Evolutionary conservation across 306 rosid genomes (phyloP).

Genomic region (Gillenia trifoliata): DNA sequence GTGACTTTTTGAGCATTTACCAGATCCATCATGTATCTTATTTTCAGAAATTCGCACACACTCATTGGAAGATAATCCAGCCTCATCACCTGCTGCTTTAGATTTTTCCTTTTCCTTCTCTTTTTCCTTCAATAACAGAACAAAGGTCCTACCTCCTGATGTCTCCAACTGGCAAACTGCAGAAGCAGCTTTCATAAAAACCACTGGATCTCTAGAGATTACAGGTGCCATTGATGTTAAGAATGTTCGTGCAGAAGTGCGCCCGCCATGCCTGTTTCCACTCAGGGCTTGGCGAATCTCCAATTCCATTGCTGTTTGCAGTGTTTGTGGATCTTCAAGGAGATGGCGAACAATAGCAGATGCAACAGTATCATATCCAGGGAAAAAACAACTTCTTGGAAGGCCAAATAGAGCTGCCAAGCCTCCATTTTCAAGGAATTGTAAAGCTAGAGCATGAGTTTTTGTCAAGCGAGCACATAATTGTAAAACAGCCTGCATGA

Average conservation of each 20-base stretch:
- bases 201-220: conserved; percentile 88
- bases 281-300: conserved; percentile 82
- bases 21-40: conserved; percentile 72
- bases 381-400: conserved; percentile 82
- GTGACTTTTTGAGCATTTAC: conserved; percentile 78
- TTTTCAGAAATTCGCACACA: conserved; percentile 71
- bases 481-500: conserved; percentile 98
- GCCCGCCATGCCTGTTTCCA: conserved; percentile 82
- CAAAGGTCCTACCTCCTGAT: conserved; percentile 81
- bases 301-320: conserved; percentile 94
- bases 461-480: conserved; percentile 91
- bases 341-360: conserved; percentile 96
- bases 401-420: conserved; percentile 72
- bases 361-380: conserved; percentile 94
- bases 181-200: conserved; percentile 93
- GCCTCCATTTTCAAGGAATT: conserved; percentile 95
- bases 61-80: conserved; percentile 68
- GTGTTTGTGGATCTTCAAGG: conserved; percentile 97
- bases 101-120: conserved; percentile 90
- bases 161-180: conserved; percentile 90
- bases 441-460: conserved; percentile 74
- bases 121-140: conserved; percentile 70
- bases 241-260: conserved; percentile 68
- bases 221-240: conserved; percentile 90
- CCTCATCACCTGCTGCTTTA: conserved; percentile 57